Percentiles rank a stretch among this genome's conserved stretches.
Conservation (phyloP, 306 rosid genomes). For the Abrus pulchellus region DNA sequence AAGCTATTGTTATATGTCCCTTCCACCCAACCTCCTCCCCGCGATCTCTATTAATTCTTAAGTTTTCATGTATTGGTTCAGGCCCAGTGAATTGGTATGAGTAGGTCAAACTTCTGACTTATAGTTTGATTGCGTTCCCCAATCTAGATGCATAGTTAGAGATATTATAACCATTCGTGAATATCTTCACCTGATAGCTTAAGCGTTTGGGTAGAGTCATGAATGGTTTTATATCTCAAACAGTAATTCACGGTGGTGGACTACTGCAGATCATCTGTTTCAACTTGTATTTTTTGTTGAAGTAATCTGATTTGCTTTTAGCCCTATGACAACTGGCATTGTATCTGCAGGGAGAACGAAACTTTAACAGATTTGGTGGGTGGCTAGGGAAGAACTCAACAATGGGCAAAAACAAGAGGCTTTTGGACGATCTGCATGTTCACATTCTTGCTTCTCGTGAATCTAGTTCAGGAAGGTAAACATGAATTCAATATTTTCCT, state of each 20-base stretch:
- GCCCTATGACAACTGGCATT: conserved; percentile 35
- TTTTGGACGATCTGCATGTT: conserved; percentile 89
- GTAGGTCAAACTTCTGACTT: conserved; percentile 1
- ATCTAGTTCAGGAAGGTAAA: conserved; percentile 82
- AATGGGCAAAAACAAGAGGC: conserved; percentile 78
- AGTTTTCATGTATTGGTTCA: not conserved
- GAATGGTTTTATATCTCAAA: conserved; percentile 3
- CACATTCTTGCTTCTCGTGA: conserved; percentile 94
- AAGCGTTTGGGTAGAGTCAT: not conserved
- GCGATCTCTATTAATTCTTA: not conserved
- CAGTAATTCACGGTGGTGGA: not conserved
- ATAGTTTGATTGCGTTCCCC: not conserved
- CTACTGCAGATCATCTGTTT: conserved; percentile 28
- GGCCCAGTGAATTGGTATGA: not conserved
- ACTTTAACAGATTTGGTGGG: conserved; percentile 91
- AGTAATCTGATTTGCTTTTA: conserved; percentile 25
- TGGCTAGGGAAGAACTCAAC: conserved; percentile 99
- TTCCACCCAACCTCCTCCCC: not conserved
- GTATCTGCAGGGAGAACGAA: conserved; percentile 79
- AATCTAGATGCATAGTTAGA: conserved; percentile 29
- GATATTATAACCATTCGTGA: conserved; percentile 7
- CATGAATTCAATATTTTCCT: conserved; percentile 31
- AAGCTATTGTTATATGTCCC: conserved; percentile 39
- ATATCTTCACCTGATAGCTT: conserved; percentile 7
- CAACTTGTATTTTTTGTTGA: conserved; percentile 24